These are phyloP conservation scores for Umbelopsis isabellina DNA, from an alignment of 192 early-diverging fungal genomes.

Conservation along the genomic window DNA sequence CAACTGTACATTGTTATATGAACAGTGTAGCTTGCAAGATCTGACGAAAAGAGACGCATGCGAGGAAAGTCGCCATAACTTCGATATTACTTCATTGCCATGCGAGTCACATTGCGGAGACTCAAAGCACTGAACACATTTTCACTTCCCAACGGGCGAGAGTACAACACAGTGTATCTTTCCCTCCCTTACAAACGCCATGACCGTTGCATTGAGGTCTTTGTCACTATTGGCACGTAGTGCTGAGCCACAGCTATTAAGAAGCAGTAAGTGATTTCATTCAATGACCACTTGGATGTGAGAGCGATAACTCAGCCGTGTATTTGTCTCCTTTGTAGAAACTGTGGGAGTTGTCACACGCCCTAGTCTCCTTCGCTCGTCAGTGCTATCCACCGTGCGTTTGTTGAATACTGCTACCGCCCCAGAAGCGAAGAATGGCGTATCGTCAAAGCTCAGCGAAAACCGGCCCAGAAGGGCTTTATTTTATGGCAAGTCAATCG, in stretches of 20 bases:
- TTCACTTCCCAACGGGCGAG: background rate
- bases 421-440: slow-evolving; percentile 3
- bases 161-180: background rate
- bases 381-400: background rate
- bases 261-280: background rate
- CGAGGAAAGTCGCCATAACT: background rate
- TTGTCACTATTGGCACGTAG: slow-evolving; percentile 1
- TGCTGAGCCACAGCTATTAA: slow-evolving; percentile 3
- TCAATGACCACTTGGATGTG: background rate
- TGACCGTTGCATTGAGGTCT: slow-evolving; percentile 12
- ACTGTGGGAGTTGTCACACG: background rate
- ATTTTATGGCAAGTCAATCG: slow-evolving; percentile 49
- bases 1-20: background rate
- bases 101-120: slow-evolving; percentile 16
- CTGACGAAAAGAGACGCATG: too few species aligned
- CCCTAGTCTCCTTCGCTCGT: background rate
- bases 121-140: background rate
- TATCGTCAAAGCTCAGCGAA: slow-evolving; percentile 22
- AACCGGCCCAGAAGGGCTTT: slow-evolving; percentile 45
- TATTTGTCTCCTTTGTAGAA: background rate
- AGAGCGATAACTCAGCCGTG: background rate
- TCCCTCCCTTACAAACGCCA: slow-evolving; percentile 2
- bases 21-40: background rate
- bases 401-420: background rate
- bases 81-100: background rate